A percentile compares a stretch with the other conserved stretches of the same genome.
Evolutionary conservation across 2,329 filamentous ascomycete genomes (phyloP).

Genomic region (Beauveria australis): DNA sequence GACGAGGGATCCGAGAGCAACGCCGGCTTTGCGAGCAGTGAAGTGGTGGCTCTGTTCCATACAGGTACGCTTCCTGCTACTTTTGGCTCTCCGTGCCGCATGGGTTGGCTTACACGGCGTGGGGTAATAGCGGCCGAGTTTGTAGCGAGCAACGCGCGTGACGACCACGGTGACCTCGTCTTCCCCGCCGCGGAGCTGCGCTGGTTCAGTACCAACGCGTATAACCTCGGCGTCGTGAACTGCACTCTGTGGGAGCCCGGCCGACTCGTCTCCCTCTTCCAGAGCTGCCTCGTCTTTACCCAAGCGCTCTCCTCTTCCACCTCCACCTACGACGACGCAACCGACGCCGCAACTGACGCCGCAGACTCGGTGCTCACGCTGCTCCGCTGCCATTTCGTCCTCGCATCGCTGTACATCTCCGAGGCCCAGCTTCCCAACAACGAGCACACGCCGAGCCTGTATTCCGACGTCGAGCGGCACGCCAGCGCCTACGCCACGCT

Average conservation of each 20-base stretch:
- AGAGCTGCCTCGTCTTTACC: constrained; percentile 44
- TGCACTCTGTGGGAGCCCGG: constrained; percentile 44
- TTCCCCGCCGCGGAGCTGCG: constrained; percentile 62
- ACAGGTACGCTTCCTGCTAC: background rate
- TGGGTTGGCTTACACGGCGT: background rate
- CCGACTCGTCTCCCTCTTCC: constrained; percentile 48
- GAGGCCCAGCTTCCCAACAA: constrained; percentile 33
- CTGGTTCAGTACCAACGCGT: constrained; percentile 78
- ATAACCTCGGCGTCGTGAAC: constrained; percentile 65
- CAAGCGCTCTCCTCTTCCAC: constrained; percentile 45
- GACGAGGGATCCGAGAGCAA: constrained; percentile 2
- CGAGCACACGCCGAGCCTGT: constrained; percentile 37
- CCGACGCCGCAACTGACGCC: constrained; percentile 13
- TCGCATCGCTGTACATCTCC: constrained; percentile 41
- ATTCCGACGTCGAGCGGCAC: constrained; percentile 52
- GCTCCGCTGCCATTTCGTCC: constrained; percentile 65
- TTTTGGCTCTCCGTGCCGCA: no score
- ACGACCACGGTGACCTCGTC: constrained; percentile 32
- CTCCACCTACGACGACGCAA: constrained; percentile 31
- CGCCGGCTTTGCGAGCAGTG: background rate
- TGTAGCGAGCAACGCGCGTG: constrained; percentile 11
- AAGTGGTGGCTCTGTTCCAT: background rate
- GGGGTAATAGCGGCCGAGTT: background rate
- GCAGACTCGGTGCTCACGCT: constrained; percentile 47
- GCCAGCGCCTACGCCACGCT: constrained; percentile 27